Conservation (phyloP, 345 rosid genomes). For the Gossypium stocksii region DNA sequence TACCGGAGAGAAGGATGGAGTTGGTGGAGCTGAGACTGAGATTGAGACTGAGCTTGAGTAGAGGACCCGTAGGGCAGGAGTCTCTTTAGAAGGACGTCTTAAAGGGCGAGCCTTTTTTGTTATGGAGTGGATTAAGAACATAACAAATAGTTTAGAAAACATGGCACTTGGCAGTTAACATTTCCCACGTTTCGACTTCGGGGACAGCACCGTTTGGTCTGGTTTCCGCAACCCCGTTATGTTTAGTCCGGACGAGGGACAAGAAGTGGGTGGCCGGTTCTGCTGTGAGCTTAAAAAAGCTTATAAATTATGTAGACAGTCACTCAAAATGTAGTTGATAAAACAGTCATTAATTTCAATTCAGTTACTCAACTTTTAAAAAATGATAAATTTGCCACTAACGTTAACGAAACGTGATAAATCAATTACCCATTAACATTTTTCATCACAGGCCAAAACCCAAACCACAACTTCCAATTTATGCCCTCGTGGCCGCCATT, state of each 20-base stretch:
- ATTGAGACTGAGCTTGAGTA: not conserved
- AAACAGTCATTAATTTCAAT: no score
- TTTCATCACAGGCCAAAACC: no score
- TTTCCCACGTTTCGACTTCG: not conserved
- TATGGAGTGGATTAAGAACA: not conserved
- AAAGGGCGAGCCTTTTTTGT: not conserved
- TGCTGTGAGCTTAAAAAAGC: not conserved
- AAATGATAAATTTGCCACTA: no score
- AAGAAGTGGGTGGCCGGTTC: not conserved
- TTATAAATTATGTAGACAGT: fast-evolving
- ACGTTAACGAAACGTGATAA: fast-evolving
- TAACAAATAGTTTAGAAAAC: not conserved
- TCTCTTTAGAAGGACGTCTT: not conserved
- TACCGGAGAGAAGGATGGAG: not conserved
- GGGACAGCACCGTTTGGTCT: not conserved
- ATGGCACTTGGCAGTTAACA: not conserved
- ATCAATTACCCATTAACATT: fast-evolving
- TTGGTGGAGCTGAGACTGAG: not conserved
- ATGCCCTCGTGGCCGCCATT: no score
- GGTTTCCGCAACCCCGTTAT: not conserved
- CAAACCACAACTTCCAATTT: no score
- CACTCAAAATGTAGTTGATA: fast-evolving
- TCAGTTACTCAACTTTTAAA: fast-evolving
- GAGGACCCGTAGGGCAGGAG: not conserved
- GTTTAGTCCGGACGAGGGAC: not conserved